A percentile compares a stretch with the other conserved stretches of the same genome.
These are phyloP conservation scores for Colletotrichum scovillei DNA, from an alignment of 2,329 filamentous ascomycete species.

Conservation along the genomic window DNA sequence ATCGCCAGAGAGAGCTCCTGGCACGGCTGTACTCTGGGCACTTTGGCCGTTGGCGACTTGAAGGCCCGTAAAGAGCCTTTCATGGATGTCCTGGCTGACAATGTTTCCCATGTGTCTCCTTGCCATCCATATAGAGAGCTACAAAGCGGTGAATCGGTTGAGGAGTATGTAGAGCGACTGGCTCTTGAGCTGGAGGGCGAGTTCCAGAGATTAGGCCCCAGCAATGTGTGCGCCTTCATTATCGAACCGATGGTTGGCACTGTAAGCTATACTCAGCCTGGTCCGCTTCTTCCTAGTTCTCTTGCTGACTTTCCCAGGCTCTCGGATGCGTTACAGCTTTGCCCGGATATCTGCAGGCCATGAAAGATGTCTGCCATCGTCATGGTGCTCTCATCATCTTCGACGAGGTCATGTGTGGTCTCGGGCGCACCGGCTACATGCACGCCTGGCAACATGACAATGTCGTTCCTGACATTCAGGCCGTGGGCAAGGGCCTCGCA, in stretches of 20 bases:
- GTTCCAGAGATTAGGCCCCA: background rate
- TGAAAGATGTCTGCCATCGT: constrained; percentile 64
- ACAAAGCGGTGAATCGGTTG: background rate
- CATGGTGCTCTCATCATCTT: constrained; percentile 68
- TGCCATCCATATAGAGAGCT: background rate
- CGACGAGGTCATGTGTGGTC: constrained; percentile 69
- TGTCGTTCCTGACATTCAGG: constrained; percentile 60
- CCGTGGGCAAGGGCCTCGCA: constrained; percentile 64
- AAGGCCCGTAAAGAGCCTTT: background rate
- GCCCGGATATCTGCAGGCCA: constrained; percentile 63
- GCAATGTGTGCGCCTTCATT: background rate
- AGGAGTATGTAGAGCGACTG: background rate
- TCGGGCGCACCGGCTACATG: constrained; percentile 66
- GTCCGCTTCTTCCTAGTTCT: background rate
- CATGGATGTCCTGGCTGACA: background rate
- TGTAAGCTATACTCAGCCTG: background rate
- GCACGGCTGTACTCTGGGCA: background rate
- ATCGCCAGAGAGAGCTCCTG: background rate
- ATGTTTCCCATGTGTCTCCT: background rate
- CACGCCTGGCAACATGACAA: constrained; percentile 66
- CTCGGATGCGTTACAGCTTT: background rate
- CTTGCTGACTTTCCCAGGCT: background rate
- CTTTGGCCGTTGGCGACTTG: background rate
- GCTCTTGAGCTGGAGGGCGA: background rate
- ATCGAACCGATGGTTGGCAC: background rate